A percentile compares a stretch with the other conserved stretches of the same genome.
Conservation (phyloP, 2,329 filamentous ascomycete species). For the Aspergillus arachidicola region DNA sequence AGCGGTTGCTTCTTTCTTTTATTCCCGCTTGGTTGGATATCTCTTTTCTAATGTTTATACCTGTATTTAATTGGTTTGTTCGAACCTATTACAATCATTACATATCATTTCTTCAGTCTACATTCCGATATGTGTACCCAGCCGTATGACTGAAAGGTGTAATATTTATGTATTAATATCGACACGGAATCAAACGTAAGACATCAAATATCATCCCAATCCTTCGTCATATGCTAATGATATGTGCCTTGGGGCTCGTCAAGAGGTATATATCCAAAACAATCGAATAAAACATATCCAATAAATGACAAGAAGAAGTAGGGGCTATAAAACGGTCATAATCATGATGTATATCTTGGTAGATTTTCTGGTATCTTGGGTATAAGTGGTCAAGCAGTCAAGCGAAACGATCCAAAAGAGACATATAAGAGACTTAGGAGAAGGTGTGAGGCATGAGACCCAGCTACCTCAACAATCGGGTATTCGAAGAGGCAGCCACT, state of each 20-base stretch:
- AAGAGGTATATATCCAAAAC: constrained; percentile 19
- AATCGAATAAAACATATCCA: constrained; percentile 11
- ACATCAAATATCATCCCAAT: not conserved
- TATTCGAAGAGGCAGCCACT: not conserved
- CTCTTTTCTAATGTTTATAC: not conserved
- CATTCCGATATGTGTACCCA: not conserved
- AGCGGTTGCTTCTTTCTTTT: constrained; percentile 25
- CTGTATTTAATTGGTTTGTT: not conserved
- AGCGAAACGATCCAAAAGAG: not conserved
- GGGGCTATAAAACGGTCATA: not conserved
- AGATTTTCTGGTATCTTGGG: constrained; percentile 1
- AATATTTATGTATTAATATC: not conserved
- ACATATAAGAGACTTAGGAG: not conserved
- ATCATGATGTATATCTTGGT: not conserved
- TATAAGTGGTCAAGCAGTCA: not conserved
- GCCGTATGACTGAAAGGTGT: not conserved
- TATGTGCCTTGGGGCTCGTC: constrained; percentile 1
- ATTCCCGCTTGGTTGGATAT: constrained; percentile 1
- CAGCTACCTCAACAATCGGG: not conserved
- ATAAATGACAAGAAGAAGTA: constrained; percentile 5
- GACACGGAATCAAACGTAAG: constrained; percentile 3
- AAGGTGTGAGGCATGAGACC: not conserved
- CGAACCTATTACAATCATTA: not conserved
- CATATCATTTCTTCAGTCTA: not conserved
- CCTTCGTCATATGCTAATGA: constrained; percentile 1